phyloP scores from a whole-genome alignment of 345 rosid genomes.

The Brassica rapa region DNA sequence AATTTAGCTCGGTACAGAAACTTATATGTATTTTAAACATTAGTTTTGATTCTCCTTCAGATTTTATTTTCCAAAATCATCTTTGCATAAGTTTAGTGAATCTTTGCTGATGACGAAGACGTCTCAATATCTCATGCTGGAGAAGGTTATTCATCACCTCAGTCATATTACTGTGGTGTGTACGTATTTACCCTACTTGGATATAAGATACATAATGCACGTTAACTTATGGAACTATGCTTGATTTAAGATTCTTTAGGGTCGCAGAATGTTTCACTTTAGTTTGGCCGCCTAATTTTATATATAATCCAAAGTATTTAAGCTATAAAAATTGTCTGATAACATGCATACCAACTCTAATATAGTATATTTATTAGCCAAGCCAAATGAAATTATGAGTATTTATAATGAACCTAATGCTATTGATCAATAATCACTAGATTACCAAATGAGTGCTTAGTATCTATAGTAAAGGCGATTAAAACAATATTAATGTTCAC shows the following conservation, averaged over 20 bases:
- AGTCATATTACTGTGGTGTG: background rate
- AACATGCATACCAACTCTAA: background rate
- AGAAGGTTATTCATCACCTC: background rate
- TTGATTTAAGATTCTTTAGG: background rate
- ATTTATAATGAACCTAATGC: background rate
- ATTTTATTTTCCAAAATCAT: background rate
- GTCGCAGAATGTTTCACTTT: background rate
- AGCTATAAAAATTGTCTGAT: background rate
- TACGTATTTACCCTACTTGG: background rate
- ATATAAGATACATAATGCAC: background rate
- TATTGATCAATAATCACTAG: background rate
- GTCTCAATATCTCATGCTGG: background rate
- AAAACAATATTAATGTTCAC: background rate
- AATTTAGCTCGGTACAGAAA: background rate
- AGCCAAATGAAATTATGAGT: background rate
- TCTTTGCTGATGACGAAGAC: background rate
- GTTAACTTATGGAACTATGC: background rate
- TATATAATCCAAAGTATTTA: background rate
- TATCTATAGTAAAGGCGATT: background rate
- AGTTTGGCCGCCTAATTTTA: background rate
- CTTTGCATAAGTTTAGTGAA: background rate
- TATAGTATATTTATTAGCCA: background rate
- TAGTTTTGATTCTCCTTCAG: background rate
- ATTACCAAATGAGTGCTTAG: background rate
- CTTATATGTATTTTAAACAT: background rate